Evolutionary conservation across 2,329 filamentous ascomycete genomes (phyloP), one percentile per base, ranked within the genome.

Genomic region (Pseudophaeomoniella oleicola): DNA sequence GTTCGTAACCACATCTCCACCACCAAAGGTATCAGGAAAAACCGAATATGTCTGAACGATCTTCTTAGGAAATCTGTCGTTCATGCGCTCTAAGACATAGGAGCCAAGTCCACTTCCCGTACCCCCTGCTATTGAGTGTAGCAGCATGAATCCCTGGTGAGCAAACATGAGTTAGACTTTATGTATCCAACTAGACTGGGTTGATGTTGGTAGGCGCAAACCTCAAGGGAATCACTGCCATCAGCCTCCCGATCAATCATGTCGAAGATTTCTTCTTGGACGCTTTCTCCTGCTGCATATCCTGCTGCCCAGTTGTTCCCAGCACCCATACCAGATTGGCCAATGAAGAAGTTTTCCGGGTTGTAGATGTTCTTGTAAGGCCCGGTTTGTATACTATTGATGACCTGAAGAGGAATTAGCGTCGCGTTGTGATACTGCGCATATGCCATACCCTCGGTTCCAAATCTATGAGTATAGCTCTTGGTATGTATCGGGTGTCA

Each of bases 291-390:
- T 37, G 84, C 87, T 46, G 90, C 78, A 61, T 98, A 98, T 33
- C 90, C 90, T 52, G 90, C 82, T 42, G 87, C 90, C 90, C 90
- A 98, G 59, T 96, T 98, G 61, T 98, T 98, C 32, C 86, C 90
- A 4, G 90, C 90, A 32, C 90, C 90, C 38, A 84, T 77, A 39
- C 90, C 90, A 62, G 88, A 81, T 57, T 94, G 92, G 50, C 88
- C 85, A 37, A 96, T 76, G 57, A 92, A 98, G 63, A 96, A 94
- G 67, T 98, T 98, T 61, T 98, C 90, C 0, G 90, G 90, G 56
- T 98, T 98, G 72, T 98, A 98, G 41, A 98, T 98, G 58, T 98
- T 96, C 59, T 81, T 85, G 67, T 98, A 98, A 0, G 87, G 79
- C 1, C 90, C 86, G 6, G 79, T 81, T 63, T 96, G 88, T 48